Evolutionary conservation across 768 basidiomycete species (phyloP).

Genomic region (Mycena metata): DNA sequence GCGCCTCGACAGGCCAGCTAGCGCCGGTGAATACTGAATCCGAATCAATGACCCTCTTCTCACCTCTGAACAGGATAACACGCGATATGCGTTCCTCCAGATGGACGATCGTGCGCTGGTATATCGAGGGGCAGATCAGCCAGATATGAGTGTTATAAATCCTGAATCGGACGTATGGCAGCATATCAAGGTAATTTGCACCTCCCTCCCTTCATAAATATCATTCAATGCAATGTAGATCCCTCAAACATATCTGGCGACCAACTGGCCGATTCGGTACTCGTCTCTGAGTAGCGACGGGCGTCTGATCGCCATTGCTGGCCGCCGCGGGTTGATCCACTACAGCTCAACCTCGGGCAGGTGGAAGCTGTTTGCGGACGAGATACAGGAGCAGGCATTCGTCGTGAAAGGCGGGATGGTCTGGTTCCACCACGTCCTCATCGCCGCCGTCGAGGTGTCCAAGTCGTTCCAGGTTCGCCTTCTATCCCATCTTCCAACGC

Average conservation of each 20-base stretch:
- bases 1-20: constrained; percentile 91
- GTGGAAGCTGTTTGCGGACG: constrained; percentile 91
- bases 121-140: constrained; percentile 96
- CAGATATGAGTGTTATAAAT: constrained; percentile 98
- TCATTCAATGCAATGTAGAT: constrained; percentile 65
- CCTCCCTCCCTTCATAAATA: constrained; percentile 1
- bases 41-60: background rate
- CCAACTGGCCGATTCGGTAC: constrained; percentile 95
- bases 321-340: constrained; percentile 90
- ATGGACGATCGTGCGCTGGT: constrained; percentile 95
- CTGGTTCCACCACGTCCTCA: constrained; percentile 97
- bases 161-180: constrained; percentile 99
- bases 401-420: constrained; percentile 89
- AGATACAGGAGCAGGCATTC: constrained; percentile 89
- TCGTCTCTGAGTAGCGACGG: constrained; percentile 93
- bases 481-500: background rate
- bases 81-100: constrained; percentile 94
- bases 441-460: constrained; percentile 89
- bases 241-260: constrained; percentile 87
- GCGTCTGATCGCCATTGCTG: constrained; percentile 91
- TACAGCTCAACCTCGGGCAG: constrained; percentile 95
- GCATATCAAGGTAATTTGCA: constrained; percentile 80
- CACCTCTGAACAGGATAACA: constrained; percentile 78
- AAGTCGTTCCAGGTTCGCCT: constrained; percentile 79
- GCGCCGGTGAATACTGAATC: constrained; percentile 74